A percentile compares a stretch with the other conserved stretches of the same genome.
phyloP scores from a whole-genome alignment of 1,139 yeast species.

The Yamadazyma taylorii region DNA sequence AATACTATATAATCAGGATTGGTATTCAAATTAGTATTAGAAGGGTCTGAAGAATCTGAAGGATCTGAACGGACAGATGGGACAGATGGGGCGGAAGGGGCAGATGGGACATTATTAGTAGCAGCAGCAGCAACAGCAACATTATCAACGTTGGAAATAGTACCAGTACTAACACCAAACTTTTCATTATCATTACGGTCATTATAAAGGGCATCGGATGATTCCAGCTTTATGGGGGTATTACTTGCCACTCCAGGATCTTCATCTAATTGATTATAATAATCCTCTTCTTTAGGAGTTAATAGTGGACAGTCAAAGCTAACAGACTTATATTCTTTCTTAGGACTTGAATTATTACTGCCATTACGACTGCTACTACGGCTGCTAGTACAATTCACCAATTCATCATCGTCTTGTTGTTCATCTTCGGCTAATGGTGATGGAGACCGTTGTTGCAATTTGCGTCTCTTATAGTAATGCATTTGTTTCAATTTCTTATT shows the following conservation, averaged over 20 bases:
- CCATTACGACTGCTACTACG: no score
- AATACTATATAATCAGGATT: slow-evolving; percentile 44
- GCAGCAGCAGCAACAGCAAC: no score
- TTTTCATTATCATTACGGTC: slow-evolving; percentile 6
- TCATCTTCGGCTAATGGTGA: slow-evolving; percentile 19
- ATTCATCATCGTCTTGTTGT: slow-evolving; percentile 2
- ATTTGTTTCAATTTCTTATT: slow-evolving; percentile 22
- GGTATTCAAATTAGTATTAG: slow-evolving; percentile 18
- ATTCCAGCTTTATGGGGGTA: not conserved
- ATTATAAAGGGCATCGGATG: not conserved
- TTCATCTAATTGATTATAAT: slow-evolving; percentile 11
- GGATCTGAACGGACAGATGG: no score
- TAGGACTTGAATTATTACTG: not conserved
- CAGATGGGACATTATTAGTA: no score
- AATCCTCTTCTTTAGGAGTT: slow-evolving; percentile 47
- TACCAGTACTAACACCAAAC: not conserved
- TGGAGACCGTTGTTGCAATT: slow-evolving; percentile 27
- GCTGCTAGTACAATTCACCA: no score
- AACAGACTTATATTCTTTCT: slow-evolving; percentile 12
- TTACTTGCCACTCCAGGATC: not conserved
- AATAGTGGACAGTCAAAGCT: slow-evolving; percentile 34
- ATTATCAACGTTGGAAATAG: no score
- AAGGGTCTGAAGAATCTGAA: no score
- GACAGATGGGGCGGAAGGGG: no score
- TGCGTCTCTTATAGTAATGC: slow-evolving; percentile 8